Conservation (phyloP, 1,284 basidiomycete species). For the Ceratorhiza oryzae-sativae region DNA sequence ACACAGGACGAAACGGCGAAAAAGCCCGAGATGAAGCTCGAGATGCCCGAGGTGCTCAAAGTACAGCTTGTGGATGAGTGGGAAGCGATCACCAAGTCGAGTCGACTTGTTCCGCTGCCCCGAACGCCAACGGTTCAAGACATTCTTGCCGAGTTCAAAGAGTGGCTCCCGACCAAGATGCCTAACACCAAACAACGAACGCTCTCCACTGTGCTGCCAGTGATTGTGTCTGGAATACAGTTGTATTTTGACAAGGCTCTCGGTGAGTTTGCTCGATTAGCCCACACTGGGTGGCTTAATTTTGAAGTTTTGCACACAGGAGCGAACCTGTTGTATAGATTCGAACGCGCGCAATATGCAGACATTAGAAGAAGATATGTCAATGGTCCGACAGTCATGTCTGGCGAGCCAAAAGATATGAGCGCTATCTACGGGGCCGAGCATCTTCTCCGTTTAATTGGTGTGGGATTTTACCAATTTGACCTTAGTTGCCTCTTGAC, state of each 20-base stretch:
- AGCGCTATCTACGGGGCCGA: constrained; percentile 94
- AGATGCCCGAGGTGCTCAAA: constrained; percentile 89
- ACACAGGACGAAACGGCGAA: constrained; percentile 53
- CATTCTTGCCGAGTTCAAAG: constrained; percentile 80
- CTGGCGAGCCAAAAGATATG: constrained; percentile 83
- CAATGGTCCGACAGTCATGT: constrained; percentile 69
- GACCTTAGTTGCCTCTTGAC: not conserved
- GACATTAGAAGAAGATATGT: constrained; percentile 80
- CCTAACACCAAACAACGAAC: constrained; percentile 27
- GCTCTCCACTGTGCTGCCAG: constrained; percentile 61
- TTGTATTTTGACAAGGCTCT: constrained; percentile 83
- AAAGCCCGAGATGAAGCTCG: constrained; percentile 90
- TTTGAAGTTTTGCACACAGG: constrained; percentile 58
- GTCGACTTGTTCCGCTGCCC: constrained; percentile 89
- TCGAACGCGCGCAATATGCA: constrained; percentile 92
- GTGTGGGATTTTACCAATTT: constrained; percentile 54
- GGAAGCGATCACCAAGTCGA: constrained; percentile 96
- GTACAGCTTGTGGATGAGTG: constrained; percentile 94
- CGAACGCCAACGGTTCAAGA: constrained; percentile 81
- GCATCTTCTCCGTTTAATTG: constrained; percentile 90
- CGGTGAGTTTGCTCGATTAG: constrained; percentile 16
- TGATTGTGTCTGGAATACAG: constrained; percentile 87
- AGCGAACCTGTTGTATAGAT: constrained; percentile 90
- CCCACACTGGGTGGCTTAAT: constrained; percentile 39
- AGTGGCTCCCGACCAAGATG: constrained; percentile 61